A percentile compares a stretch with the other conserved stretches of the same genome.
Conservation (phyloP, 257 asterid genomes). For the Cordia subcordata region DNA sequence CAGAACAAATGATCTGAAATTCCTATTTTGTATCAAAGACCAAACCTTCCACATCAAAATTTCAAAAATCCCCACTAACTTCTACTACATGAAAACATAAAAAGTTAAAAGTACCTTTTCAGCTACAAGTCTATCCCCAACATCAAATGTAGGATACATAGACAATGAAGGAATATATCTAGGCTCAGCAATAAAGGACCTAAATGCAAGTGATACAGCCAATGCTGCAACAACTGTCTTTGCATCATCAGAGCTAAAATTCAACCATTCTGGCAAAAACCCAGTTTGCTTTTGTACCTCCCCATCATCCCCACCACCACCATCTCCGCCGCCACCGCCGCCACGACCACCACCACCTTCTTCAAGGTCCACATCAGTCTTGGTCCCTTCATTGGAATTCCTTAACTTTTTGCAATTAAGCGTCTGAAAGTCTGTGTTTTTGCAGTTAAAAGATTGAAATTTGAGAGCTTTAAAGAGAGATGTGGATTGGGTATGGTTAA, state of each 20-base stretch:
- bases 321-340: slow-evolving; percentile 47
- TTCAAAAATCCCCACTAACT: too few species aligned
- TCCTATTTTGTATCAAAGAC: neutral
- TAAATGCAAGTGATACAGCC: slow-evolving; percentile 74
- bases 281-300: slow-evolving; percentile 40
- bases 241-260: slow-evolving; percentile 69
- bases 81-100: neutral
- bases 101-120: slow-evolving; percentile 54
- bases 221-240: slow-evolving; percentile 75
- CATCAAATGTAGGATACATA: slow-evolving; percentile 93
- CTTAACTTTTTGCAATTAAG: slow-evolving; percentile 34
- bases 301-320: slow-evolving; percentile 54
- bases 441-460: slow-evolving; percentile 16
- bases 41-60: too few species aligned
- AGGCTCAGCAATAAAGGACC: slow-evolving; percentile 93
- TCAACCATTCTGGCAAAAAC: slow-evolving; percentile 76
- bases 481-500: slow-evolving; percentile 13
- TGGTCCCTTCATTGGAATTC: slow-evolving; percentile 45
- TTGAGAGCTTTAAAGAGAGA: slow-evolving; percentile 25
- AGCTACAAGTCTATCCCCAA: slow-evolving; percentile 90
- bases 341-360: slow-evolving; percentile 31
- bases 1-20: neutral
- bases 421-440: slow-evolving; percentile 24
- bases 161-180: slow-evolving; percentile 90
- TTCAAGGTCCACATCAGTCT: slow-evolving; percentile 32